These are phyloP conservation scores for Wickerhamomyces sp. DNA, from an alignment of 1,139 yeast genomes.

Conservation along the genomic window DNA sequence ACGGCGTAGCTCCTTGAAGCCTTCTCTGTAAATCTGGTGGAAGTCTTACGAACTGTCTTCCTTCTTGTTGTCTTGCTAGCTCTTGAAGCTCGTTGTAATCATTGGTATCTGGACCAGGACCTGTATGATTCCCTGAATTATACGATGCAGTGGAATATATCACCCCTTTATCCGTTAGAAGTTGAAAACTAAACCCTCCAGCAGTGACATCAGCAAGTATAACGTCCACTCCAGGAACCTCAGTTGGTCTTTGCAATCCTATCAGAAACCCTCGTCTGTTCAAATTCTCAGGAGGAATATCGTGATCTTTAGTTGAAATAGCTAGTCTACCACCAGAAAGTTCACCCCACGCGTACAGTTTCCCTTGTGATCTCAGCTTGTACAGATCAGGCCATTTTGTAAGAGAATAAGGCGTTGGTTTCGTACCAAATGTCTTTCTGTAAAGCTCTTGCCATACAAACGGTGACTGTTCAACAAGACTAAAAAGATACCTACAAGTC, in stretches of 20 bases:
- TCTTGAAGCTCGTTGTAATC: slow-evolving; percentile 30
- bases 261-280: slow-evolving; percentile 1
- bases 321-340: slow-evolving; percentile 56
- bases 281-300: slow-evolving; percentile 30
- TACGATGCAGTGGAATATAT: slow-evolving; percentile 51
- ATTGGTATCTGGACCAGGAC: slow-evolving; percentile 29
- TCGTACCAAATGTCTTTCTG: slow-evolving; percentile 45
- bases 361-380: slow-evolving; percentile 38
- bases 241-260: slow-evolving; percentile 42
- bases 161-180: slow-evolving; percentile 51
- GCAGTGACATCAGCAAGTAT: slow-evolving; percentile 51
- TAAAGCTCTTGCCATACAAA: slow-evolving; percentile 45
- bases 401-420: slow-evolving; percentile 24
- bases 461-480: slow-evolving; percentile 32
- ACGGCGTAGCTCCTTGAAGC: not conserved
- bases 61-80: slow-evolving; percentile 15
- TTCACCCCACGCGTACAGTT: slow-evolving; percentile 63
- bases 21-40: slow-evolving; percentile 8
- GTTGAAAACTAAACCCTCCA: slow-evolving; percentile 66
- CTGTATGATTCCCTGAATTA: slow-evolving; percentile 36
- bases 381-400: slow-evolving; percentile 50
- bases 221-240: slow-evolving; percentile 32
- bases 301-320: slow-evolving; percentile 25
- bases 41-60: not conserved
- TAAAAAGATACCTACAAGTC: slow-evolving; percentile 33